A percentile compares a stretch with the other conserved stretches of the same genome.
These are phyloP conservation scores for Babesia ovis DNA, from an alignment of 169 alveolate genomes.

Conservation along the genomic window DNA sequence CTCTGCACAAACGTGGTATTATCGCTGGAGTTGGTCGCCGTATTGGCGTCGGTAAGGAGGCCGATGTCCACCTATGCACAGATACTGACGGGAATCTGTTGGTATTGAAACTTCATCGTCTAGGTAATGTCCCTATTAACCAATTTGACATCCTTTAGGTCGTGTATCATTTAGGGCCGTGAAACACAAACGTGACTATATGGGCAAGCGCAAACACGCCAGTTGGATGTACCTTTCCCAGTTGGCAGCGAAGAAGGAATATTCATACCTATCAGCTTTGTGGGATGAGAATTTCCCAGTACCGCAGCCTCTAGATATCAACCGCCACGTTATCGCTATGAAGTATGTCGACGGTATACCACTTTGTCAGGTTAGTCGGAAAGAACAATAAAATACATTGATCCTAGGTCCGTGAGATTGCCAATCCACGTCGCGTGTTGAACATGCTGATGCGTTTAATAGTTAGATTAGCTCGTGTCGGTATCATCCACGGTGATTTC, in stretches of 20 bases:
- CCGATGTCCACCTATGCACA: slow-evolving; percentile 95
- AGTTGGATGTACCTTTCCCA: slow-evolving; percentile 98
- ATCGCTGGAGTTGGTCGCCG: slow-evolving; percentile 89
- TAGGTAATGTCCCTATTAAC: slow-evolving; percentile 40
- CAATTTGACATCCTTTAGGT: slow-evolving; percentile 69
- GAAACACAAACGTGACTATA: slow-evolving; percentile 96
- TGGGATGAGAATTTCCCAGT: slow-evolving; percentile 93
- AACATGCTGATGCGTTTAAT: slow-evolving; percentile 80
- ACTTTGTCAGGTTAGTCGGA: slow-evolving; percentile 81
- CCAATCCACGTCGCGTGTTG: slow-evolving; percentile 51
- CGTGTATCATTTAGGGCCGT: slow-evolving; percentile 96
- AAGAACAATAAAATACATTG: not conserved
- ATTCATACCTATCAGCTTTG: slow-evolving; percentile 93
- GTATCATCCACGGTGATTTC: slow-evolving; percentile 98
- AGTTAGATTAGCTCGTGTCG: slow-evolving; percentile 89
- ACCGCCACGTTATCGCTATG: slow-evolving; percentile 98
- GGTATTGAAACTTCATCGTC: slow-evolving; percentile 75
- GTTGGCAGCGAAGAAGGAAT: slow-evolving; percentile 98
- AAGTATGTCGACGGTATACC: slow-evolving; percentile 93
- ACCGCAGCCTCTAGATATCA: slow-evolving; percentile 95
- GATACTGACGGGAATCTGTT: slow-evolving; percentile 87
- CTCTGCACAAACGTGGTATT: slow-evolving; percentile 91
- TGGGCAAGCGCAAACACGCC: slow-evolving; percentile 92
- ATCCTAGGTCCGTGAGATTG: slow-evolving; percentile 63
- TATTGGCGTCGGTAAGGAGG: slow-evolving; percentile 99